phyloP scores from a whole-genome alignment of 306 rosid genomes.

The Datisca glomerata region DNA sequence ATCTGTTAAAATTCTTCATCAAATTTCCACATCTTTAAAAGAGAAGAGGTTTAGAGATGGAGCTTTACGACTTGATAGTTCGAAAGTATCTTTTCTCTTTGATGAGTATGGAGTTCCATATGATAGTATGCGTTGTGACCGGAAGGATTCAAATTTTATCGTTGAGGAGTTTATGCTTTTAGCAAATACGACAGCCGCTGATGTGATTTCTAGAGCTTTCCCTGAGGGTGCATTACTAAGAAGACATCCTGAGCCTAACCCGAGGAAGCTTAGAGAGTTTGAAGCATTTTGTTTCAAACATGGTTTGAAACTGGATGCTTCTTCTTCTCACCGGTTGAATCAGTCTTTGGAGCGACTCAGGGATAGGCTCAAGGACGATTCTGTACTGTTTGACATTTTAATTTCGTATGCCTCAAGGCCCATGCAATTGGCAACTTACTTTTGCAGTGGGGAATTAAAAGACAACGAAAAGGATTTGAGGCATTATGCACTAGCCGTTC shows the following conservation, averaged over 20 bases:
- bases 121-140: constrained; percentile 37
- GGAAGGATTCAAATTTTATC: constrained; percentile 52
- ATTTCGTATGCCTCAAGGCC: constrained; percentile 59
- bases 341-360: constrained; percentile 42
- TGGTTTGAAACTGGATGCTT: constrained; percentile 52
- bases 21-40: constrained; percentile 43
- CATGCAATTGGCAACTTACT: constrained; percentile 75
- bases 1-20: constrained; percentile 49
- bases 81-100: constrained; percentile 38
- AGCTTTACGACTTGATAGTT: constrained; percentile 59
- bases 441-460: constrained; percentile 61
- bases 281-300: constrained; percentile 72
- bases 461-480: constrained; percentile 38
- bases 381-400: constrained; percentile 45
- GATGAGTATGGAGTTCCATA: constrained; percentile 64
- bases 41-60: constrained; percentile 58
- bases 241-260: constrained; percentile 80
- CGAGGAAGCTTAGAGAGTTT: constrained; percentile 62
- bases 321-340: constrained; percentile 64
- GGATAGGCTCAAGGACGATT: constrained; percentile 71
- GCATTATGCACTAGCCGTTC: constrained; percentile 74
- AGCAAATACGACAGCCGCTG: constrained; percentile 75
- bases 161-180: constrained; percentile 90
- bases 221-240: constrained; percentile 71
- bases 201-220: constrained; percentile 68